These are phyloP conservation scores for Akebia trifoliata DNA, from an alignment of 164 flowering plant genomes.

Conservation along the genomic window DNA sequence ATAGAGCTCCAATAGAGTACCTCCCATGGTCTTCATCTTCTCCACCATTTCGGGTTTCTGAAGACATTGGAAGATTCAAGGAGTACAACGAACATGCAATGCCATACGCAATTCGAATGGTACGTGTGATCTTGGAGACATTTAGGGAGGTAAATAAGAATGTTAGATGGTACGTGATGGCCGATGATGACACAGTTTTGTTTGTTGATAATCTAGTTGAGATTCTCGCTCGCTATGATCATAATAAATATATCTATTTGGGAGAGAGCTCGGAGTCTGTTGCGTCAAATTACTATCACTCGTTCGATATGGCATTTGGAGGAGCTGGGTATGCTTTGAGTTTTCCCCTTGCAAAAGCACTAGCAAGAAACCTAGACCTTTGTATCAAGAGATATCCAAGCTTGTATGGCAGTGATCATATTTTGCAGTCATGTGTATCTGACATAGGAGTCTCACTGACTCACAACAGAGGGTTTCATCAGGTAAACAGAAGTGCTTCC, in stretches of 20 bases:
- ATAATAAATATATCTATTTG: constrained; percentile 48
- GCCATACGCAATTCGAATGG: constrained; percentile 26
- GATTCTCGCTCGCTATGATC: constrained; percentile 44
- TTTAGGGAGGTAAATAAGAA: constrained; percentile 27
- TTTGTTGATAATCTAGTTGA: constrained; percentile 48
- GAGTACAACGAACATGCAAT: constrained; percentile 18
- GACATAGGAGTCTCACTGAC: constrained; percentile 60
- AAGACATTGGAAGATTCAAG: constrained; percentile 23
- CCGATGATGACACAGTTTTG: constrained; percentile 57
- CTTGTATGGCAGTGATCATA: constrained; percentile 38
- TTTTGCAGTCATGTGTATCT: constrained; percentile 41
- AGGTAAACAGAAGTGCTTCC: too few species aligned
- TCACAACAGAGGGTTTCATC: constrained; percentile 54
- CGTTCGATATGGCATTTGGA: constrained; percentile 63
- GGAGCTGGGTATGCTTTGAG: constrained; percentile 70
- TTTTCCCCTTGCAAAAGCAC: constrained; percentile 40
- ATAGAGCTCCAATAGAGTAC: constrained; percentile 28
- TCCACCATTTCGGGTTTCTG: constrained; percentile 42
- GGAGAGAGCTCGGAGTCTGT: constrained; percentile 47
- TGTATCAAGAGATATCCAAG: constrained; percentile 48
- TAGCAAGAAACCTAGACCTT: constrained; percentile 37
- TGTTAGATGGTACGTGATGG: constrained; percentile 49
- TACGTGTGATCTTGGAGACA: constrained; percentile 36
- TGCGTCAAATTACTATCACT: constrained; percentile 31
- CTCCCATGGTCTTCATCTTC: constrained; percentile 48